Base-by-base conservation (phyloP, 306 rosid genomes). In the Sphenostylis stenocarpa region DNA sequence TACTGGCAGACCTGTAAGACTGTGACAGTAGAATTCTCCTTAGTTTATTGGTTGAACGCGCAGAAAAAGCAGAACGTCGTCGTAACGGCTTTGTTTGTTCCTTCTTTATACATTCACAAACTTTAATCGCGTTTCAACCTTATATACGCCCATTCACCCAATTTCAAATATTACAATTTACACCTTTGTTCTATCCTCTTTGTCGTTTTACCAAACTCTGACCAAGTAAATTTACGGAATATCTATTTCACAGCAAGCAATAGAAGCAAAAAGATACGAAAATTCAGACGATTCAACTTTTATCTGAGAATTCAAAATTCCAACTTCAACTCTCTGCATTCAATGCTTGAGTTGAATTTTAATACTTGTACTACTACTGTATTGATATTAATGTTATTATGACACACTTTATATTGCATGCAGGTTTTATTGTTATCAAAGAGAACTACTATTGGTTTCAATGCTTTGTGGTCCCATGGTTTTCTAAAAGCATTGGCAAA, bases 41-140 rank as follows among this genome's bases (percentile, higher is more conserved):
- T 73, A 19, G 24, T 80, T 80, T 77, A 81, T 43, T 66, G 70
- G 31, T 62, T 9, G 1, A 64, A 29, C 23, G 11, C 70, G 52
- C 60, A 13, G 45, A 60, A 75, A 80, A 79, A 62, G 75, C 67
- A 34, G 38, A 72, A 65, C 79, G 48, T 61, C 75, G 77, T 82
- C 82, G 72, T 77, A 77, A 67, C 67, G 44, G 66, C 33, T 39
- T 73, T 77, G 76, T 77, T 84, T 72, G 76, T 77, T 84, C 67
- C 17, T 14, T 19, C 26, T 24, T 65, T 68, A 67, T 39, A 71
- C 62, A 61, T 52, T 15, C 52, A 39, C 24, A 11, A 52, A 39
- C 26, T 64, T 52, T 48, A 61, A 61, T 61, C 14, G 70, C 12
- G 44, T 51, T 39, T 63, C 29, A 28, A 19, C 69, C 11, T 29